A percentile compares a stretch with the other conserved stretches of the same genome.
These are phyloP conservation scores for Pseudohalonectria lignicola DNA, from an alignment of 2,329 filamentous ascomycete species.

Conservation along the genomic window DNA sequence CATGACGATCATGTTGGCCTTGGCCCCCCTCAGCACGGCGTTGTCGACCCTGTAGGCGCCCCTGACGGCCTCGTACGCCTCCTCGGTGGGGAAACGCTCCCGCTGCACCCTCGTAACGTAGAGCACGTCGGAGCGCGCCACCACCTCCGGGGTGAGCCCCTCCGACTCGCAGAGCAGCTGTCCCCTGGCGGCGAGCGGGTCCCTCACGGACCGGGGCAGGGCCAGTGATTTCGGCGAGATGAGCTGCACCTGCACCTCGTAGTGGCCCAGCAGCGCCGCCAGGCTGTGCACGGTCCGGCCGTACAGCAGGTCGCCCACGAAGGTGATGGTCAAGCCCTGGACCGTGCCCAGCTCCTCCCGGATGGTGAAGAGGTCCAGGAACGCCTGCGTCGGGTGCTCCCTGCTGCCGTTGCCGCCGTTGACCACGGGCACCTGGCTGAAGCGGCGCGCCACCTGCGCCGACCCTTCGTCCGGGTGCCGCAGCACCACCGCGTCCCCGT, in stretches of 20 bases:
- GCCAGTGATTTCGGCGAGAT: slow-evolving; percentile 71
- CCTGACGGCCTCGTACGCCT: slow-evolving; percentile 80
- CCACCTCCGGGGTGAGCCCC: slow-evolving; percentile 73
- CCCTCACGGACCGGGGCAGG: slow-evolving; percentile 64
- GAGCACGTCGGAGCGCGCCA: slow-evolving; percentile 78
- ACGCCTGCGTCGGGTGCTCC: slow-evolving; percentile 95
- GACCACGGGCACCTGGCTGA: slow-evolving; percentile 83
- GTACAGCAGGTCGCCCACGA: slow-evolving; percentile 85
- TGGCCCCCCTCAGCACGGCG: slow-evolving; percentile 78
- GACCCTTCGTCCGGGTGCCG: slow-evolving; percentile 80
- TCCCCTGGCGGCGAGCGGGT: slow-evolving; percentile 59
- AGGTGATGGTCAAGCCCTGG: slow-evolving; percentile 90
- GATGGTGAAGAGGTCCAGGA: slow-evolving; percentile 96
- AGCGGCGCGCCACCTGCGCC: slow-evolving; percentile 74
- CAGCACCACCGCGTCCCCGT: slow-evolving; percentile 90
- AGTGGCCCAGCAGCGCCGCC: slow-evolving; percentile 87
- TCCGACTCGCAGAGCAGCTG: slow-evolving; percentile 69
- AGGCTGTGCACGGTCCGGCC: slow-evolving; percentile 93
- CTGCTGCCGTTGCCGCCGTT: slow-evolving; percentile 94
- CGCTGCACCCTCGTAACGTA: slow-evolving; percentile 97
- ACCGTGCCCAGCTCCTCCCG: slow-evolving; percentile 95
- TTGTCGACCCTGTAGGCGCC: slow-evolving; percentile 85
- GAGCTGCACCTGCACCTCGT: slow-evolving; percentile 88
- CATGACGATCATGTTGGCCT: slow-evolving; percentile 88
- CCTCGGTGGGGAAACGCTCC: slow-evolving; percentile 77